Evolutionary conservation across 2,329 filamentous ascomycete genomes (phyloP).

Genomic region (Dothideomycetes sp.): DNA sequence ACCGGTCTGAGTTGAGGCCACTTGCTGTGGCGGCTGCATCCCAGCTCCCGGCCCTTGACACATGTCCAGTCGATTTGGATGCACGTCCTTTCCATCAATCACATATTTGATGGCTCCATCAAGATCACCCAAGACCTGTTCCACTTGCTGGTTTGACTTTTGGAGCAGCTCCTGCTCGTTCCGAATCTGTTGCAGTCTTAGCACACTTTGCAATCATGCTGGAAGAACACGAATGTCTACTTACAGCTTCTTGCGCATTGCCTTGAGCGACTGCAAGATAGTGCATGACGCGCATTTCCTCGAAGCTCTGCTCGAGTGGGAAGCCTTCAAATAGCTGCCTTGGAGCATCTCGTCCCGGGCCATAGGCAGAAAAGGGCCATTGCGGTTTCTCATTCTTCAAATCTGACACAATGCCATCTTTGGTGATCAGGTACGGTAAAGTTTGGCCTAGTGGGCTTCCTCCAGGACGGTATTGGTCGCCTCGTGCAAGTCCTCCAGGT

Average conservation of each 20-base stretch:
- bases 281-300: constrained; percentile 68
- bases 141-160: constrained; percentile 59
- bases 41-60: constrained; percentile 30
- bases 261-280: constrained; percentile 55
- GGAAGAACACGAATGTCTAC: constrained; percentile 6
- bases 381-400: constrained; percentile 59
- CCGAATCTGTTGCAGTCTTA: constrained; percentile 29
- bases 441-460: not conserved
- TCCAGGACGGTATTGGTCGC: constrained; percentile 19
- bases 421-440: constrained; percentile 42
- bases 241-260: constrained; percentile 44
- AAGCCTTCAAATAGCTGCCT: constrained; percentile 74
- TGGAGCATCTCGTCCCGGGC: constrained; percentile 64
- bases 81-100: constrained; percentile 52
- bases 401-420: constrained; percentile 52
- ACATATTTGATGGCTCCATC: constrained; percentile 64
- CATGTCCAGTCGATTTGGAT: constrained; percentile 64
- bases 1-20: no score
- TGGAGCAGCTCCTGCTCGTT: constrained; percentile 51
- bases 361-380: constrained; percentile 84
- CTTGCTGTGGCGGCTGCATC: constrained; percentile 15
- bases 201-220: not conserved
- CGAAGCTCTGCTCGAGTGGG: constrained; percentile 72
- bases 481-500: constrained; percentile 24
- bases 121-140: constrained; percentile 56